A percentile compares a stretch with the other conserved stretches of the same genome.
These are phyloP conservation scores for Tillandsia leiboldiana DNA, from an alignment of 176 grass and related monocot genomes.

Conservation along the genomic window DNA sequence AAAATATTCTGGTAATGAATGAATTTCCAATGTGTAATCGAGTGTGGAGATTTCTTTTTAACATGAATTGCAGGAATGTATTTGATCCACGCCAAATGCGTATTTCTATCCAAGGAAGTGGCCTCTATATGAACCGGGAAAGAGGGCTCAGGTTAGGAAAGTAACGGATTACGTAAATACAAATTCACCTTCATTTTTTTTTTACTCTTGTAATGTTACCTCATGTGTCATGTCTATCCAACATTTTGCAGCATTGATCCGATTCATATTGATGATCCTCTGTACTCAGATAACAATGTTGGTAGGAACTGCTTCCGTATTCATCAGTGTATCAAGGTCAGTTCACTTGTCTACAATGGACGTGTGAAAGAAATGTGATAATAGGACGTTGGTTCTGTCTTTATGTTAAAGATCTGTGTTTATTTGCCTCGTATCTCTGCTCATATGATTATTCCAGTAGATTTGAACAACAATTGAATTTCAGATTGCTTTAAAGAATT, in stretches of 20 bases:
- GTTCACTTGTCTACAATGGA: conserved; percentile 20
- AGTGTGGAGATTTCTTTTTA: not conserved
- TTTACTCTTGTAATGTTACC: conserved; percentile 4
- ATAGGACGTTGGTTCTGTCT: not conserved
- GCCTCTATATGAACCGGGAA: conserved; percentile 94
- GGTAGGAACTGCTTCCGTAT: conserved; percentile 98
- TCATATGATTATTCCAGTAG: no score
- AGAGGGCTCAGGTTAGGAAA: conserved; percentile 73
- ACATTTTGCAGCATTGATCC: conserved; percentile 78
- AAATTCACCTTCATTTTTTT: not conserved
- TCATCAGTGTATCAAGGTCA: conserved; percentile 96
- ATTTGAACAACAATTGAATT: no score
- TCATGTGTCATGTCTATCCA: conserved; percentile 6
- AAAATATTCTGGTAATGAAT: not conserved
- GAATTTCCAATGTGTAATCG: conserved; percentile 7
- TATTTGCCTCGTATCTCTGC: no score
- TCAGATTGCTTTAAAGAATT: no score
- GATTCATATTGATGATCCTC: conserved; percentile 95
- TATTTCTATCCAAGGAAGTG: conserved; percentile 91
- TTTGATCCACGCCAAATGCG: conserved; percentile 99
- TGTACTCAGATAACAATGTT: conserved; percentile 82
- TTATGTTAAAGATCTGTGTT: no score
- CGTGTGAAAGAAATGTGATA: not conserved
- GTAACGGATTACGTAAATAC: not conserved
- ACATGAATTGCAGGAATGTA: conserved; percentile 58